Conservation (phyloP, 768 basidiomycete species). For the Pleurotus pulmonarius region DNA sequence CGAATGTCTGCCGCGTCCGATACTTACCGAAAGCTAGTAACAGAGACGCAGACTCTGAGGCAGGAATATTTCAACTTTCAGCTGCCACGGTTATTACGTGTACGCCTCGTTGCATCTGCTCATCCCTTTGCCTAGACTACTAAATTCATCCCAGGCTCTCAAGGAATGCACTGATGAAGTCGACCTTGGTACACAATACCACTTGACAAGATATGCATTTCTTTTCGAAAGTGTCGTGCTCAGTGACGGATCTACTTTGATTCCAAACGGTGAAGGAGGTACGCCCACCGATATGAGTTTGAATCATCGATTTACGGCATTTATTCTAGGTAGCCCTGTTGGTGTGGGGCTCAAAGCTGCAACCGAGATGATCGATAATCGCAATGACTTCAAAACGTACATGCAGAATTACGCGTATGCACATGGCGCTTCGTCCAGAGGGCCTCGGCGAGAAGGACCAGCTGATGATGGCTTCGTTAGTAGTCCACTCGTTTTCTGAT, state of each 20-base stretch:
- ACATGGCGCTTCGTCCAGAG: slow-evolving; percentile 58
- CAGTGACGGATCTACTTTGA: slow-evolving; percentile 82
- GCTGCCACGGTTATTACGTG: slow-evolving; percentile 87
- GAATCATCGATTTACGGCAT: neutral
- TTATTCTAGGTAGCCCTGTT: neutral
- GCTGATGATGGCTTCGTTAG: slow-evolving; percentile 91
- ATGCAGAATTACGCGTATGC: slow-evolving; percentile 98
- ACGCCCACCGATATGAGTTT: slow-evolving; percentile 11
- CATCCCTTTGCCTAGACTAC: slow-evolving; percentile 5
- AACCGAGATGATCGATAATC: slow-evolving; percentile 90
- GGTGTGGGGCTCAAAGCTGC: slow-evolving; percentile 77
- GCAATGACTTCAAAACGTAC: slow-evolving; percentile 90
- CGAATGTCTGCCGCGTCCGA: slow-evolving; percentile 86
- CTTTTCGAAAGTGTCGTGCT: slow-evolving; percentile 89
- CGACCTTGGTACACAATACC: slow-evolving; percentile 97
- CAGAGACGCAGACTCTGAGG: slow-evolving; percentile 83
- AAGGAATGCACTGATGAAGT: slow-evolving; percentile 97
- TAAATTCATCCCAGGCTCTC: slow-evolving; percentile 51
- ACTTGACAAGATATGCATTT: slow-evolving; percentile 91
- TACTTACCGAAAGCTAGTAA: slow-evolving; percentile 84
- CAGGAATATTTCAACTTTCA: slow-evolving; percentile 99
- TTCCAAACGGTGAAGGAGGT: slow-evolving; percentile 75
- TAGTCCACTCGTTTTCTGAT: slow-evolving; percentile 12
- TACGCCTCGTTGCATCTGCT: slow-evolving; percentile 34
- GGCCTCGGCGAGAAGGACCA: slow-evolving; percentile 87